Evolutionary conservation across 768 basidiomycete species (phyloP).

Genomic region (Megacollybia marginata): DNA sequence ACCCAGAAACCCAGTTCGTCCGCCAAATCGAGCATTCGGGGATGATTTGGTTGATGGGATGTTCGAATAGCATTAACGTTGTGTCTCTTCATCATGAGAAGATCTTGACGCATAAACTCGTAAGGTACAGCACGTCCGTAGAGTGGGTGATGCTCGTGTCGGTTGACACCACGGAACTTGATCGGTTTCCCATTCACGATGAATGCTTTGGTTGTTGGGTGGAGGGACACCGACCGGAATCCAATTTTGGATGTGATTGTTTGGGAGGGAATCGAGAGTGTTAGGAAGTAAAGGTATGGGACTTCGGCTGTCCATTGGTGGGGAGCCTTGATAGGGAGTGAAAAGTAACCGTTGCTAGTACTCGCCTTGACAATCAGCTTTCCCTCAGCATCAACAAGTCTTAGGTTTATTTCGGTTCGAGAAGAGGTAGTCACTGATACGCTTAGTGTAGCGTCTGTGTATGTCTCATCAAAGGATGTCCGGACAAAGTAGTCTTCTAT

Average conservation of each 20-base stretch:
- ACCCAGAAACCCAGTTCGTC: constrained; percentile 8
- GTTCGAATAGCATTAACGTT: constrained; percentile 7
- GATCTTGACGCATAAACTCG: constrained; percentile 4
- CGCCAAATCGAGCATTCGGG: constrained; percentile 3
- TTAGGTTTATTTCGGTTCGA: neutral
- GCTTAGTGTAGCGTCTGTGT: constrained; percentile 1
- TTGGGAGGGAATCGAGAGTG: constrained; percentile 1
- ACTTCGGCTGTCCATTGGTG: constrained; percentile 6
- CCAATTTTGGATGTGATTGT: constrained; percentile 3
- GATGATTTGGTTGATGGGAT: constrained; percentile 6
- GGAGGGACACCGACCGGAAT: constrained; percentile 1
- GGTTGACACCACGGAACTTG: constrained; percentile 4
- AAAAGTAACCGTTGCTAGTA: neutral
- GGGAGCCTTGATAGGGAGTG: neutral
- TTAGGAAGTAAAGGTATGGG: constrained; percentile 4
- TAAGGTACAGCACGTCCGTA: constrained; percentile 2
- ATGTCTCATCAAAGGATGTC: constrained; percentile 1
- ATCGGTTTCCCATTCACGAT: constrained; percentile 4
- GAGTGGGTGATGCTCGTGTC: constrained; percentile 7
- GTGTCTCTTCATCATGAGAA: constrained; percentile 5
- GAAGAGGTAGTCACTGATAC: neutral
- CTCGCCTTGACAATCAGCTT: neutral
- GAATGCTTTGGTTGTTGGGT: neutral
- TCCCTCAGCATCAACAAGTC: constrained; percentile 2
- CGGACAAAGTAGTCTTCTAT: constrained; percentile 3